phyloP scores from a whole-genome alignment of 2,329 filamentous ascomycete genomes.

The Xylaria multiplex region DNA sequence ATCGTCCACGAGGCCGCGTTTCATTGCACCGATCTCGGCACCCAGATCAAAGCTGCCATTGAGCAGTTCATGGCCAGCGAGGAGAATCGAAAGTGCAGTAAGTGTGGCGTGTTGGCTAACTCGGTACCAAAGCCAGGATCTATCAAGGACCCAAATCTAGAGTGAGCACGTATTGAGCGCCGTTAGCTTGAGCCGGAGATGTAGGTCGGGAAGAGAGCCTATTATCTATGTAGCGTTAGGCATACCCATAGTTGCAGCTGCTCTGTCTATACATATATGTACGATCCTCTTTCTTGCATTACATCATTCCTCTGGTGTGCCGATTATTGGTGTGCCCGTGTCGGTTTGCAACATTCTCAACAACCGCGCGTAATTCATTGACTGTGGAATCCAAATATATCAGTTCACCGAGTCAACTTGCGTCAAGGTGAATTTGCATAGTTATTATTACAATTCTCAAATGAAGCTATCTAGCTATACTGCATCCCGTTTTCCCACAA shows the following conservation, averaged over 20 bases:
- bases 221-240: not conserved
- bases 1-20: conserved; percentile 89
- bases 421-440: conserved; percentile 13
- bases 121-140: conserved; percentile 70
- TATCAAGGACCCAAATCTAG: conserved; percentile 68
- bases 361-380: not conserved
- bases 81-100: conserved; percentile 76
- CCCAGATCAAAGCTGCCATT: conserved; percentile 93
- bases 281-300: not conserved
- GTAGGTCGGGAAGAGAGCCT: not conserved
- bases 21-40: conserved; percentile 88
- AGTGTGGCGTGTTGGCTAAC: conserved; percentile 81
- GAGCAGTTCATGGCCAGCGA: conserved; percentile 76
- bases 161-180: conserved; percentile 38
- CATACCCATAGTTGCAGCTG: not conserved
- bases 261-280: not conserved
- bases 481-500: conserved; percentile 11
- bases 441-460: conserved; percentile 8
- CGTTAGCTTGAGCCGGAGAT: not conserved
- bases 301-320: not conserved
- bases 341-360: not conserved
- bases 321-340: not conserved
- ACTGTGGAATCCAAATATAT: not conserved
- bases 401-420: not conserved
- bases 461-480: conserved; percentile 11